Evolutionary conservation across 352 stramenopile species (phyloP).

Genomic region (Phytopythium chamaehyphon): DNA sequence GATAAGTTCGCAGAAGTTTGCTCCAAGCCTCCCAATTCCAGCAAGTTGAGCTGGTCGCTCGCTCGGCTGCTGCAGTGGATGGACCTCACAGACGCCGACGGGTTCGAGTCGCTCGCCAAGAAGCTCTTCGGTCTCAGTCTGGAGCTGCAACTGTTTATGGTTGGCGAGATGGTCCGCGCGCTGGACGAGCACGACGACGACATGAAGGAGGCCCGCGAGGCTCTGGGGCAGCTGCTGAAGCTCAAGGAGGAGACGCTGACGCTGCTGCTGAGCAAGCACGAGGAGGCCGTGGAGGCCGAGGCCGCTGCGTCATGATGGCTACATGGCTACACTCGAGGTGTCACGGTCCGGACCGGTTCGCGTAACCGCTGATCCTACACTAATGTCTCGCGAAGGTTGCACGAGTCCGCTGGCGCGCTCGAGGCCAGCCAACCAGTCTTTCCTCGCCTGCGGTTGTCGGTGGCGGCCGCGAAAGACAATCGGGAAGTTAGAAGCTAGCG

Average conservation of each 20-base stretch:
- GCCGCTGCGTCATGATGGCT: background rate
- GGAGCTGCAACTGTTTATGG: slow-evolving; percentile 50
- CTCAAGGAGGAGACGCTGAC: slow-evolving; percentile 63
- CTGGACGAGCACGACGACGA: slow-evolving; percentile 23
- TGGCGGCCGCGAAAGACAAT: slow-evolving; percentile 35
- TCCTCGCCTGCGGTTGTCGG: slow-evolving; percentile 16
- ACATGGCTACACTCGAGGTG: slow-evolving; percentile 1
- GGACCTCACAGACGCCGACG: slow-evolving; percentile 47
- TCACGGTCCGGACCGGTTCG: too few relatives aligned
- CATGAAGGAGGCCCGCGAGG: slow-evolving; percentile 28
- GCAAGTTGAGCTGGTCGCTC: slow-evolving; percentile 33
- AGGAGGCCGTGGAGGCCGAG: slow-evolving; percentile 24
- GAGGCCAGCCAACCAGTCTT: slow-evolving; percentile 47
- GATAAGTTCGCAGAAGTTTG: slow-evolving; percentile 35
- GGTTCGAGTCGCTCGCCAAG: slow-evolving; percentile 38
- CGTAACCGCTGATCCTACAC: too few relatives aligned
- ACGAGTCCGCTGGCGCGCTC: slow-evolving; percentile 18
- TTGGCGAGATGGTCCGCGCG: slow-evolving; percentile 18
- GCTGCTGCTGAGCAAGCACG: slow-evolving; percentile 47
- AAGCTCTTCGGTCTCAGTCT: slow-evolving; percentile 35
- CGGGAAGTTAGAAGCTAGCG: slow-evolving; percentile 69
- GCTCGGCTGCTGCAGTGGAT: slow-evolving; percentile 47
- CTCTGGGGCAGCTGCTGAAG: slow-evolving; percentile 42
- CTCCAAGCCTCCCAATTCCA: slow-evolving; percentile 16
- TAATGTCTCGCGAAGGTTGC: slow-evolving; percentile 21